Conservation (phyloP, 495 filamentous ascomycete genomes). For the Podospora didyma region DNA sequence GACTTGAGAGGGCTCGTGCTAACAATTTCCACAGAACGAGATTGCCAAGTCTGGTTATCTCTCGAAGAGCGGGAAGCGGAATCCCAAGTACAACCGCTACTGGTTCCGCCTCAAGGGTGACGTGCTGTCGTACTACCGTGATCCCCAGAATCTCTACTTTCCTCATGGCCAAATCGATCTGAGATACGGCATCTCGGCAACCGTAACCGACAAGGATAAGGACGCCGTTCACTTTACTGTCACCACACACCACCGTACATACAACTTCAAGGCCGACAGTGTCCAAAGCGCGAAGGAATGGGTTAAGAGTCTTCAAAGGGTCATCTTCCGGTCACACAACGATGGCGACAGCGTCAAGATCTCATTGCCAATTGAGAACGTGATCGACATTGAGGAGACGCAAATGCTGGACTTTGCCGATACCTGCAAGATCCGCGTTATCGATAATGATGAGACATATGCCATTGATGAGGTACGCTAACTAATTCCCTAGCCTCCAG, state of each 20-base stretch:
- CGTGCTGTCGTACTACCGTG: conserved; percentile 87
- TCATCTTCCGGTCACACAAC: conserved; percentile 94
- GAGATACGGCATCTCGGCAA: conserved; percentile 85
- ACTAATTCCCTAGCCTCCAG: not conserved
- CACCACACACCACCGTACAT: conserved; percentile 75
- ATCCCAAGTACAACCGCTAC: conserved; percentile 85
- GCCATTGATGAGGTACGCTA: conserved; percentile 84
- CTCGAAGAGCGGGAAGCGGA: conserved; percentile 82
- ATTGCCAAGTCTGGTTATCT: conserved; percentile 86
- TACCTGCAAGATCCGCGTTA: conserved; percentile 87
- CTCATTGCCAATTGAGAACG: conserved; percentile 78
- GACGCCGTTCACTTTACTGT: conserved; percentile 74
- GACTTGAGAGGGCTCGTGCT: not conserved
- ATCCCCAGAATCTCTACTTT: conserved; percentile 84
- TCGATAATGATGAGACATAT: conserved; percentile 89
- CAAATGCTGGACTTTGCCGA: conserved; percentile 90
- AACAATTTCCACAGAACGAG: conserved; percentile 54
- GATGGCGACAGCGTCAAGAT: conserved; percentile 98
- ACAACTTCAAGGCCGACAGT: conserved; percentile 89
- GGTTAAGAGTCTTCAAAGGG: conserved; percentile 90
- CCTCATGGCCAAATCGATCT: conserved; percentile 89
- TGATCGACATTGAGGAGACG: conserved; percentile 90
- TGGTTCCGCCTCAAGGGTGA: conserved; percentile 97
- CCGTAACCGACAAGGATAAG: conserved; percentile 67
- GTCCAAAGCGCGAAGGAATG: conserved; percentile 88